Evolutionary conservation across 1,284 basidiomycete species (phyloP).

Genomic region (Melanopsichium pennsylvanicum): DNA sequence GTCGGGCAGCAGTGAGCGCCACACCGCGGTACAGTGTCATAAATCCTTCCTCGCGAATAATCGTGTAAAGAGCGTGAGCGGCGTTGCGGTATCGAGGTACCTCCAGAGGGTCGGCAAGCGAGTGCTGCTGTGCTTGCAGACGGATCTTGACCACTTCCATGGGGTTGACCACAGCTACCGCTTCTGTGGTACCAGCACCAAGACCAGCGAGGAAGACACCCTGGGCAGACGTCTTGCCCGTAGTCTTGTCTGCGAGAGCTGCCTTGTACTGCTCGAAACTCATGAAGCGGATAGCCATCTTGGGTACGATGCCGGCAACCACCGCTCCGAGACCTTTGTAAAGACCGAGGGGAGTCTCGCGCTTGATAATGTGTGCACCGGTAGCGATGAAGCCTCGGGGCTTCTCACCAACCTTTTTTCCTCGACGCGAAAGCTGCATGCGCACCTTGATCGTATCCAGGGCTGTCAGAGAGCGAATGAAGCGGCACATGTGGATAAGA

Average conservation of each 20-base stretch:
- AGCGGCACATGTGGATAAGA: too few species aligned
- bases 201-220: constrained; percentile 86
- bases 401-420: constrained; percentile 67
- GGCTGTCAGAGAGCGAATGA: constrained; percentile 28
- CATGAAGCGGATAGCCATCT: constrained; percentile 99
- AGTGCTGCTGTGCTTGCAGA: constrained; percentile 96
- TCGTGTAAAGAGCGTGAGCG: constrained; percentile 93
- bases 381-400: constrained; percentile 92
- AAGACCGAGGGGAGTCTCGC: constrained; percentile 92
- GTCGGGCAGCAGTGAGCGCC: constrained; percentile 85
- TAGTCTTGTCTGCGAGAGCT: constrained; percentile 77
- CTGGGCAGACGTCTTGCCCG: constrained; percentile 78
- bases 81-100: constrained; percentile 94
- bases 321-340: constrained; percentile 99
- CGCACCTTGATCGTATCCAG: constrained; percentile 95
- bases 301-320: constrained; percentile 88
- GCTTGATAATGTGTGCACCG: constrained; percentile 83
- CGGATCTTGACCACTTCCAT: constrained; percentile 99
- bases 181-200: constrained; percentile 85
- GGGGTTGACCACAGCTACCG: constrained; percentile 91
- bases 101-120: constrained; percentile 93
- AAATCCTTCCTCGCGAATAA: constrained; percentile 90
- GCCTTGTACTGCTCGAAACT: constrained; percentile 95
- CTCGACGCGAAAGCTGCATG: constrained; percentile 79
- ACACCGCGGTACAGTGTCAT: constrained; percentile 90